These are phyloP conservation scores for Paradendryphiella salina DNA, from an alignment of 2,329 filamentous ascomycete species.

Conservation along the genomic window DNA sequence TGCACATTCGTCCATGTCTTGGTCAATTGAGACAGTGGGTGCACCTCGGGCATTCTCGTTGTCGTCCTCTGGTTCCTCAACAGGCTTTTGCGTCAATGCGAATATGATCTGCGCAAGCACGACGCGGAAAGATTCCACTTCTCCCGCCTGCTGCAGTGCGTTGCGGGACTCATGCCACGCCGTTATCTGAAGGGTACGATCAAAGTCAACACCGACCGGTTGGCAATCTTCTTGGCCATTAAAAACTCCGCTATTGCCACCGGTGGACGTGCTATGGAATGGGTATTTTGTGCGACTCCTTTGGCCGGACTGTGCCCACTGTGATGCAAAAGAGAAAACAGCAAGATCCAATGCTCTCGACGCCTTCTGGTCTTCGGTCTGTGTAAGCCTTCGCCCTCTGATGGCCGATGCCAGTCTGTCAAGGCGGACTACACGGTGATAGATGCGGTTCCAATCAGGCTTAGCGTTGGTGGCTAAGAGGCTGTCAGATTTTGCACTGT, in stretches of 20 bases:
- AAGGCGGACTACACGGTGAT: constrained; percentile 54
- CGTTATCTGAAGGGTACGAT: constrained; percentile 45
- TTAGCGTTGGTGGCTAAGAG: constrained; percentile 44
- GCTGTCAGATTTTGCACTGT: constrained; percentile 42
- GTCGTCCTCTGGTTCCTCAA: constrained; percentile 20
- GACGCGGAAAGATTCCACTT: constrained; percentile 52
- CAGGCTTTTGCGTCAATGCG: constrained; percentile 50
- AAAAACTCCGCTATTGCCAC: constrained; percentile 15
- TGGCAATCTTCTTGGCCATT: constrained; percentile 5
- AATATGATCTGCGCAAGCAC: constrained; percentile 53
- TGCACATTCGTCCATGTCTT: constrained; percentile 30
- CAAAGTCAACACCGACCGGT: constrained; percentile 29
- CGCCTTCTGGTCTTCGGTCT: constrained; percentile 50
- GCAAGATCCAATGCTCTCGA: constrained; percentile 54
- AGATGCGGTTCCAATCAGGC: constrained; percentile 56
- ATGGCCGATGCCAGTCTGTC: constrained; percentile 51
- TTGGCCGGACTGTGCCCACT: constrained; percentile 49
- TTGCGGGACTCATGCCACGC: constrained; percentile 51
- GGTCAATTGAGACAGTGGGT: constrained; percentile 9
- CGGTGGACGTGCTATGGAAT: constrained; percentile 22
- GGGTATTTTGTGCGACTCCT: constrained; percentile 37
- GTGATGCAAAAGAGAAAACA: constrained; percentile 59
- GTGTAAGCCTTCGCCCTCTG: constrained; percentile 49
- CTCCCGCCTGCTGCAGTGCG: constrained; percentile 45
- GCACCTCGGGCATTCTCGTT: not conserved